Evolutionary conservation across 352 stramenopile genomes (phyloP).

Genomic region (Globisporangium cederbergense): DNA sequence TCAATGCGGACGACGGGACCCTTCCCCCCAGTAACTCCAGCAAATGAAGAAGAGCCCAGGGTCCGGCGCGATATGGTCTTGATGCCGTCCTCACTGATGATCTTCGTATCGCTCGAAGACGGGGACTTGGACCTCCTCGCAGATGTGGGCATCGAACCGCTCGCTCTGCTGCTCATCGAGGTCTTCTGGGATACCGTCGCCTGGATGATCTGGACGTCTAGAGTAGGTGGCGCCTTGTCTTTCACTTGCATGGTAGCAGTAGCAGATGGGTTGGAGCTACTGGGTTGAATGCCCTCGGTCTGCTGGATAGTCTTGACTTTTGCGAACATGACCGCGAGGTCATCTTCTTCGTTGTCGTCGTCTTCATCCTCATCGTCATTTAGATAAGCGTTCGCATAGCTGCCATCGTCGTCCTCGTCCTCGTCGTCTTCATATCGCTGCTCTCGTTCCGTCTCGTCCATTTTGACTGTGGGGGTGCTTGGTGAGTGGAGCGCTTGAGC

Average conservation of each 20-base stretch:
- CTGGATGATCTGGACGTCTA: conserved; percentile 15
- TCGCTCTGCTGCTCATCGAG: background rate
- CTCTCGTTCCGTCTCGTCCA: conserved; percentile 23
- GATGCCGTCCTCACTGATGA: conserved; percentile 50
- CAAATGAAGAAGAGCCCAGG: conserved; percentile 14
- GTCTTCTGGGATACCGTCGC: background rate
- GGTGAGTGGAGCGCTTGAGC: too few species aligned
- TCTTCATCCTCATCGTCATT: conserved; percentile 33
- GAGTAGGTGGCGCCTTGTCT: background rate
- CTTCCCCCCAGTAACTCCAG: background rate
- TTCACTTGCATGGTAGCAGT: conserved; percentile 1
- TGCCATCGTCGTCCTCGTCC: conserved; percentile 23
- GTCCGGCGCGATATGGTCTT: conserved; percentile 46
- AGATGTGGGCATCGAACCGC: conserved; percentile 9
- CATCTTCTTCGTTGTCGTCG: conserved; percentile 35
- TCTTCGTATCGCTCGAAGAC: background rate
- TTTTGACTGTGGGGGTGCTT: too few species aligned
- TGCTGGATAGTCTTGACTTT: conserved; percentile 71
- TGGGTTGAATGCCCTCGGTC: conserved; percentile 28
- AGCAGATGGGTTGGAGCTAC: conserved; percentile 4
- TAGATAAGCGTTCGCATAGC: conserved; percentile 37
- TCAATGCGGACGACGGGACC: conserved; percentile 16
- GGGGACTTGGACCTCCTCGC: conserved; percentile 3
- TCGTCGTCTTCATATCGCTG: conserved; percentile 20
- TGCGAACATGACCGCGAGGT: conserved; percentile 69